Conservation (phyloP, 2,329 filamentous ascomycete genomes). For the Colletotrichum brevisporum region DNA sequence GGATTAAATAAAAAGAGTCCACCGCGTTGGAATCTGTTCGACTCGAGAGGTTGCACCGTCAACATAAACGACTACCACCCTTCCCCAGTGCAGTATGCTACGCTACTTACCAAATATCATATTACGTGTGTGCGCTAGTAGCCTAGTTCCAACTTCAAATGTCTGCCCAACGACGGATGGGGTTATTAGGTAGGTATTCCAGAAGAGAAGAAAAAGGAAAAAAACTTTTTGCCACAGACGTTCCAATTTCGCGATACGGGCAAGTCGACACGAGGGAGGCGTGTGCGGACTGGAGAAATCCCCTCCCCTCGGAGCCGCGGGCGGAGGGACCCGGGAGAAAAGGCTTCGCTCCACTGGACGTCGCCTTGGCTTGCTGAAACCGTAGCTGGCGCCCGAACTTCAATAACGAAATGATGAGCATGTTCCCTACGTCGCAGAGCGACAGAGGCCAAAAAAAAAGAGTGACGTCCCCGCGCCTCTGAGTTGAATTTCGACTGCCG, state of each 20-base stretch:
- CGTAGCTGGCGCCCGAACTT: background rate
- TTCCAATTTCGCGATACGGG: slow-evolving; percentile 26
- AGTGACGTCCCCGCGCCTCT: too few species aligned
- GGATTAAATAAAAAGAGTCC: too few species aligned
- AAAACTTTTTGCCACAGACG: background rate
- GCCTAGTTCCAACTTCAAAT: too few species aligned
- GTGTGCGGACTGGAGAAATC: too few species aligned
- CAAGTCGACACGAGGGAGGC: slow-evolving; percentile 8
- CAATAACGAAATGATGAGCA: background rate
- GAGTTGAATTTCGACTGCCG: slow-evolving; percentile 5
- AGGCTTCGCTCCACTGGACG: background rate
- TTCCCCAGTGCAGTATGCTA: background rate
- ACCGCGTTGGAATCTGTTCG: too few species aligned
- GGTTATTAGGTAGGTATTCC: background rate
- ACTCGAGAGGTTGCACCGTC: too few species aligned
- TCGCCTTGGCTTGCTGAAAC: slow-evolving; percentile 30
- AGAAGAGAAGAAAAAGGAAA: background rate
- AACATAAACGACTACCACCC: too few species aligned
- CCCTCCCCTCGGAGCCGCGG: background rate
- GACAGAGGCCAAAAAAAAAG: too few species aligned
- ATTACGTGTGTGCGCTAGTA: too few species aligned
- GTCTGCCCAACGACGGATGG: background rate
- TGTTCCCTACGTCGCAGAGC: too few species aligned
- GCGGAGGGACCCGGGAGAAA: background rate
- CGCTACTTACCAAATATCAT: background rate